Conservation (phyloP, 2,329 filamentous ascomycete species). For the Fusarium mundagurra region DNA sequence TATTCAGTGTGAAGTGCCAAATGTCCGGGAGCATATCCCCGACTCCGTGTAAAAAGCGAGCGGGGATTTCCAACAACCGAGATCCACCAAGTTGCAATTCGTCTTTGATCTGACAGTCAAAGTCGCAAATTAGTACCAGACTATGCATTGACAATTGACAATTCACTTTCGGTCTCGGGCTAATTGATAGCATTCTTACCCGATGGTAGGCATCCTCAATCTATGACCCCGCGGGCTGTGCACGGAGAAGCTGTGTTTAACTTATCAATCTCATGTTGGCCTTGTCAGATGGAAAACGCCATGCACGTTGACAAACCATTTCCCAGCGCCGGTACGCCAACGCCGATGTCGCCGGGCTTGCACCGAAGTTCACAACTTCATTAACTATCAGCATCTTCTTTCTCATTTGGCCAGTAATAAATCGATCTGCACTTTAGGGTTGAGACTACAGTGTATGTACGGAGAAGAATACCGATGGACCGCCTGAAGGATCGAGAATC, state of each 20-base stretch:
- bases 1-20: neutral
- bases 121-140: neutral
- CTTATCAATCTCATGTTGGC: constrained; percentile 31
- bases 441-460: constrained; percentile 6
- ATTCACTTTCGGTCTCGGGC: neutral
- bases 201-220: neutral
- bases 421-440: constrained; percentile 23
- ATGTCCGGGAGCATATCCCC: constrained; percentile 22
- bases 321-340: neutral
- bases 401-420: constrained; percentile 31
- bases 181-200: neutral
- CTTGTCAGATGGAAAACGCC: constrained; percentile 30
- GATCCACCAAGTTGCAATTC: constrained; percentile 6
- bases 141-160: neutral
- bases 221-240: neutral
- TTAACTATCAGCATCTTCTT: constrained; percentile 28
- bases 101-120: neutral
- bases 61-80: constrained; percentile 29
- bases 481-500: neutral
- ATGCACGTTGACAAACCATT: constrained; percentile 6
- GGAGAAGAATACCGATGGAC: constrained; percentile 16
- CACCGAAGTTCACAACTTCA: constrained; percentile 4
- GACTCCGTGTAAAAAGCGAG: constrained; percentile 30
- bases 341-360: constrained; percentile 21
- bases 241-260: constrained; percentile 4